Evolutionary conservation across 2,329 filamentous ascomycete genomes (phyloP).

Genomic region (Verticillium isaacii): DNA sequence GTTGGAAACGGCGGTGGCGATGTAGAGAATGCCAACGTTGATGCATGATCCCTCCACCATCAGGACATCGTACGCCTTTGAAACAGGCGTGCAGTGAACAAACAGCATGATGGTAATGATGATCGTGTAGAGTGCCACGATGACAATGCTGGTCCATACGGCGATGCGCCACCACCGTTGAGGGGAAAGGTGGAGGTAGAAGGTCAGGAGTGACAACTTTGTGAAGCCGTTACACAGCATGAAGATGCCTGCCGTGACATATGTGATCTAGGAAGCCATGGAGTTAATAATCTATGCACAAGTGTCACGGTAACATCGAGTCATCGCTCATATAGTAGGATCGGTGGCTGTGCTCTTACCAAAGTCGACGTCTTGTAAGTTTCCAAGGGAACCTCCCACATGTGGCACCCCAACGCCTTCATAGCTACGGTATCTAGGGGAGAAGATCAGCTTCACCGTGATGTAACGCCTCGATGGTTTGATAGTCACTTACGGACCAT

Average conservation of each 20-base stretch:
- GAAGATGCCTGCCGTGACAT: constrained; percentile 23
- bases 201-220: constrained; percentile 31
- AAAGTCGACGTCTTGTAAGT: constrained; percentile 4
- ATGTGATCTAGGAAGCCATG: constrained; percentile 12
- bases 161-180: constrained; percentile 25
- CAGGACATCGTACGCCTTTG: constrained; percentile 23
- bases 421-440: constrained; percentile 3
- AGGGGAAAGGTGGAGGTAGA: constrained; percentile 31
- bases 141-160: constrained; percentile 21
- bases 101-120: constrained; percentile 26
- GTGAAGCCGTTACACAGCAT: constrained; percentile 27
- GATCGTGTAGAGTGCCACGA: constrained; percentile 25
- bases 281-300: constrained; percentile 1
- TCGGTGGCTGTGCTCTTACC: neutral
- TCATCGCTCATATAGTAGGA: neutral
- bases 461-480: neutral
- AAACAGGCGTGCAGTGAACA: constrained; percentile 30
- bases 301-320: neutral
- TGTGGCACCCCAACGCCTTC: constrained; percentile 13
- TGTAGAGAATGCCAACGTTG: constrained; percentile 40
- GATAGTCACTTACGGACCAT: constrained; percentile 1
- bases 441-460: neutral
- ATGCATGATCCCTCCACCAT: constrained; percentile 33
- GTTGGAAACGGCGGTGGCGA: constrained; percentile 41
- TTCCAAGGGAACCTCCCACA: constrained; percentile 14